These are phyloP conservation scores for Quambalaria eucalypti DNA, from an alignment of 1,284 basidiomycete species.

Conservation along the genomic window DNA sequence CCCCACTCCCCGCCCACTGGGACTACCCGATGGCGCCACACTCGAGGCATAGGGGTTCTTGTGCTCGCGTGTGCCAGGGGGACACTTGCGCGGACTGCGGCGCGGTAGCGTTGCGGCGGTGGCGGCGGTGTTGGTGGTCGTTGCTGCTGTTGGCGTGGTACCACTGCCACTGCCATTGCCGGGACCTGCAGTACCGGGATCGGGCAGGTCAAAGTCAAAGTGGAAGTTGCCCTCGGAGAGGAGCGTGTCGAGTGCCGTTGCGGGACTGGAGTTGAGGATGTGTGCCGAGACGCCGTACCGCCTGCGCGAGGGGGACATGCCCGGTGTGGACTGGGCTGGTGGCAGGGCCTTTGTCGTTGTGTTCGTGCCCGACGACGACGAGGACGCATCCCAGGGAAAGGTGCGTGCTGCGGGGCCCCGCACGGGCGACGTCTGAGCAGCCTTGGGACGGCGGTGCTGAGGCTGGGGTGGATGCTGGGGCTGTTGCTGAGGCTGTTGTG, in stretches of 20 bases:
- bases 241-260: constrained; percentile 36
- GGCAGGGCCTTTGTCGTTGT: too few relatives aligned
- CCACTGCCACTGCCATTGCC: too few relatives aligned
- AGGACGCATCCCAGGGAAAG: not conserved
- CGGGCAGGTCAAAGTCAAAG: constrained; percentile 21
- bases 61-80: constrained; percentile 25
- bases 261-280: constrained; percentile 38
- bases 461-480: not conserved
- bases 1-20: not conserved
- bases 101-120: too few relatives aligned
- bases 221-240: constrained; percentile 37
- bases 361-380: not conserved
- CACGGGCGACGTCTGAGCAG: not conserved
- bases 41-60: constrained; percentile 35
- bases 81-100: constrained; percentile 42
- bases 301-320: constrained; percentile 13
- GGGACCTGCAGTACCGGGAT: constrained; percentile 13
- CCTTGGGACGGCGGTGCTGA: not conserved
- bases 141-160: constrained; percentile 13
- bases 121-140: constrained; percentile 16
- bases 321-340: constrained; percentile 2
- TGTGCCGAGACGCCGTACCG: constrained; percentile 32
- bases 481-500: not conserved
- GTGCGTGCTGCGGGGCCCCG: not conserved
- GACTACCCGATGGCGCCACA: not conserved